Percentiles rank a stretch among this genome's conserved stretches.
Evolutionary conservation across 2,329 filamentous ascomycete species (phyloP).

Genomic region (Pseudogymnoascus sp.): DNA sequence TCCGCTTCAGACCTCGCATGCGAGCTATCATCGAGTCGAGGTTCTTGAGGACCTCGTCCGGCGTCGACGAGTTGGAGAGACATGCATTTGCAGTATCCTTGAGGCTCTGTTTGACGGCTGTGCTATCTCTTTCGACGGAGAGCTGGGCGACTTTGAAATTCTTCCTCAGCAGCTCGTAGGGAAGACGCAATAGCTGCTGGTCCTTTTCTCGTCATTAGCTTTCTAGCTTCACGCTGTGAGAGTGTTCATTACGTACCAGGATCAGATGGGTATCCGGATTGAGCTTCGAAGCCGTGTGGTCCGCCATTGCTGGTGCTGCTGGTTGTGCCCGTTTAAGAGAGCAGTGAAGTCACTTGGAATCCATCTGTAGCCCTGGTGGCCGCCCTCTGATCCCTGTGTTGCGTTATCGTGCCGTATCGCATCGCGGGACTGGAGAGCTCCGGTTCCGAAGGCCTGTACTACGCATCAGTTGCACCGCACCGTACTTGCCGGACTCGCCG

Average conservation of each 20-base stretch:
- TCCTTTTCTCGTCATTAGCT: constrained; percentile 48
- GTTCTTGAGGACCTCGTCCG: constrained; percentile 66
- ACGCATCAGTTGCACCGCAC: not conserved
- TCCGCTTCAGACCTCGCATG: constrained; percentile 81
- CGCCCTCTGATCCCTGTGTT: not conserved
- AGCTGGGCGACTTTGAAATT: constrained; percentile 86
- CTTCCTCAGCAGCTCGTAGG: constrained; percentile 84
- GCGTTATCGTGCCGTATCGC: constrained; percentile 4
- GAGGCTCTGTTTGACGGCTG: constrained; percentile 51
- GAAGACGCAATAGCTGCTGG: constrained; percentile 86
- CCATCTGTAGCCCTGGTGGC: constrained; percentile 7
- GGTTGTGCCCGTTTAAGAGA: not conserved
- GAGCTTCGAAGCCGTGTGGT: constrained; percentile 56
- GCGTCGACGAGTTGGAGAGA: constrained; percentile 50
- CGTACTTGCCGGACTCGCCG: not conserved
- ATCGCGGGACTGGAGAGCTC: not conserved
- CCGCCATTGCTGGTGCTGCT: constrained; percentile 40
- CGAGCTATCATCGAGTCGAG: constrained; percentile 79
- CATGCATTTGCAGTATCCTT: constrained; percentile 59
- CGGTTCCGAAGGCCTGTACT: not conserved
- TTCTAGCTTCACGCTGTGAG: constrained; percentile 4
- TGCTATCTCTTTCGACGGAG: constrained; percentile 63
- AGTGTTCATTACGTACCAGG: constrained; percentile 43
- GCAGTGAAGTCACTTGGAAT: not conserved
- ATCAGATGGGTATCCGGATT: constrained; percentile 69